A percentile compares a stretch with the other conserved stretches of the same genome.
Conservation (phyloP, 257 asterid genomes). For the Jasminum sambac region DNA sequence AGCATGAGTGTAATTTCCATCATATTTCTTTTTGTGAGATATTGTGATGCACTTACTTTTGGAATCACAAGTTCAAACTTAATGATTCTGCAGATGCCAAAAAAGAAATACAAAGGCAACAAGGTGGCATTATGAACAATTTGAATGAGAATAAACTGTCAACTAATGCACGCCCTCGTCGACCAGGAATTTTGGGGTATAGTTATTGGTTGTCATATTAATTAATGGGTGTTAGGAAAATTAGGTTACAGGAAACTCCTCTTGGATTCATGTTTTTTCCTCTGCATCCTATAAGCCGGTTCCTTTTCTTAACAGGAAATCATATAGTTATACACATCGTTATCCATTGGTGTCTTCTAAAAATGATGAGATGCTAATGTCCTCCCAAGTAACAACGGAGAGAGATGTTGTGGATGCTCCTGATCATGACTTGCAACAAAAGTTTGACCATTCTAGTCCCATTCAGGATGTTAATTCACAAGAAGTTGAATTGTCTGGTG, state of each 20-base stretch:
- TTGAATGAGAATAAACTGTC: conserved; percentile 39
- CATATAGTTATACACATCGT: conserved; percentile 55
- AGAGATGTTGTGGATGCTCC: conserved; percentile 35
- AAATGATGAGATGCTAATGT: conserved; percentile 39
- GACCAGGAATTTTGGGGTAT: conserved; percentile 81
- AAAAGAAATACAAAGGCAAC: conserved; percentile 67
- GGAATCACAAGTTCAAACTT: not conserved
- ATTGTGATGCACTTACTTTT: conserved; percentile 2
- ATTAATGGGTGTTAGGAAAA: conserved; percentile 21
- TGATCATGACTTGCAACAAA: conserved; percentile 35
- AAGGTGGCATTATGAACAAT: conserved; percentile 45
- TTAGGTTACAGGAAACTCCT: conserved; percentile 1
- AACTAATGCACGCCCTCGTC: conserved; percentile 43
- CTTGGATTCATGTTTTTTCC: conserved; percentile 4
- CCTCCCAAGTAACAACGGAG: conserved; percentile 47
- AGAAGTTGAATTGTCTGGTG: conserved; percentile 59
- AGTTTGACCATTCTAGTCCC: conserved; percentile 31
- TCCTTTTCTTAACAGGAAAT: conserved; percentile 44
- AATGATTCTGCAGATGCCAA: conserved; percentile 54
- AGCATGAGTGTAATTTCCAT: conserved; percentile 55
- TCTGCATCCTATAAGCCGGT: conserved; percentile 22
- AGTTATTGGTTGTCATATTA: conserved; percentile 14
- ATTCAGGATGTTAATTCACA: conserved; percentile 36
- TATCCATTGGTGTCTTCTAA: conserved; percentile 39
- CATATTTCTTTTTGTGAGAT: conserved; percentile 5